Evolutionary conservation across 2,329 filamentous ascomycete genomes (phyloP).

Genomic region (Dryadomyces sulphureus): DNA sequence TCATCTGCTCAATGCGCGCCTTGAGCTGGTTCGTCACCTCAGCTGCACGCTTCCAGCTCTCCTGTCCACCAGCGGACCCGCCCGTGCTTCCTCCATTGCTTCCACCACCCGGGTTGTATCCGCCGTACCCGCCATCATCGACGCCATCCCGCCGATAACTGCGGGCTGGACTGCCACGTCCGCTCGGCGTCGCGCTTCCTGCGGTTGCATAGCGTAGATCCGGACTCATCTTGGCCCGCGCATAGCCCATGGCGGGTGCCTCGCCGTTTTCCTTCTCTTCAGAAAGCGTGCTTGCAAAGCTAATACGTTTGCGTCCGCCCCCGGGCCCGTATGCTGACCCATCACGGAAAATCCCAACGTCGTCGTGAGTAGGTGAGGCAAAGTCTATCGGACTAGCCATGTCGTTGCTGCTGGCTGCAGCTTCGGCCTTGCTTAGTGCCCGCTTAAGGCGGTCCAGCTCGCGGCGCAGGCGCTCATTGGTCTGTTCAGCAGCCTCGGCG

Average conservation of each 20-base stretch:
- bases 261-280: slow-evolving; percentile 68
- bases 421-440: slow-evolving; percentile 52
- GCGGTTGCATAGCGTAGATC: slow-evolving; percentile 31
- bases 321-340: slow-evolving; percentile 22
- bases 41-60: slow-evolving; percentile 94
- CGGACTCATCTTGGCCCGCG: slow-evolving; percentile 38
- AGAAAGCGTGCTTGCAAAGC: slow-evolving; percentile 49
- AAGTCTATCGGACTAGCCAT: slow-evolving; percentile 19
- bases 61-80: slow-evolving; percentile 39
- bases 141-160: slow-evolving; percentile 27
- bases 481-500: slow-evolving; percentile 74
- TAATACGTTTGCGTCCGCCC: slow-evolving; percentile 33
- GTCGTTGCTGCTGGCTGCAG: slow-evolving; percentile 13
- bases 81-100: slow-evolving; percentile 5
- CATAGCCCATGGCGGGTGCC: slow-evolving; percentile 17
- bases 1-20: slow-evolving; percentile 97
- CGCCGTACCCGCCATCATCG: slow-evolving; percentile 9
- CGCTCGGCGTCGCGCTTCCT: slow-evolving; percentile 35
- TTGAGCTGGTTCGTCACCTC: slow-evolving; percentile 97
- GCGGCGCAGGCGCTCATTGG: slow-evolving; percentile 67
- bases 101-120: background rate
- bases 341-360: slow-evolving; percentile 45
- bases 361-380: slow-evolving; percentile 41
- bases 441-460: slow-evolving; percentile 91
- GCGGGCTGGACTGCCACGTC: slow-evolving; percentile 43